phyloP scores from a whole-genome alignment of 768 basidiomycete genomes.

The Hemileccinum impolitum region DNA sequence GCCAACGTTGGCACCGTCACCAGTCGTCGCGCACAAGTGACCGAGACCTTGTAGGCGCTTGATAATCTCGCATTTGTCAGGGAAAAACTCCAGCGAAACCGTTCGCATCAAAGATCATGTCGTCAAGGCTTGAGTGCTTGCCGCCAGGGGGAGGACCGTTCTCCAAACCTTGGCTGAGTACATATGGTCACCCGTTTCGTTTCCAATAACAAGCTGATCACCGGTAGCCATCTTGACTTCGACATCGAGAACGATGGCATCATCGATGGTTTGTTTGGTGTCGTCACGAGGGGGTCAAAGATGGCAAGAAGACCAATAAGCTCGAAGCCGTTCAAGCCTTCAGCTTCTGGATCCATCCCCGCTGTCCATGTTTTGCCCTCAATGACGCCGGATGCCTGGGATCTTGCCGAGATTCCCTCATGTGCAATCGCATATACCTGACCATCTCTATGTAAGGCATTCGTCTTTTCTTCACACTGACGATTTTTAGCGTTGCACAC shows the following conservation, averaged over 20 bases:
- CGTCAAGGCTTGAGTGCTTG: conserved; percentile 82
- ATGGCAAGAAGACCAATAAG: conserved; percentile 96
- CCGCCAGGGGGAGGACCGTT: conserved; percentile 87
- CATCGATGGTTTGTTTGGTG: conserved; percentile 98
- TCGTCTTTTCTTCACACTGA: too few species aligned
- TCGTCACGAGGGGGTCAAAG: conserved; percentile 98
- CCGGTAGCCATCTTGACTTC: conserved; percentile 99
- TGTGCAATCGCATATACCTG: too few species aligned
- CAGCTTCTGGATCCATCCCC: conserved; percentile 78
- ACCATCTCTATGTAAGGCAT: too few species aligned
- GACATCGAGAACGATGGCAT: conserved; percentile 92
- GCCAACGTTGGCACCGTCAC: conserved; percentile 99
- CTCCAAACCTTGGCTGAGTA: conserved; percentile 99
- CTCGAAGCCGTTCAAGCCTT: conserved; percentile 97
- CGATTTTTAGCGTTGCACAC: too few species aligned
- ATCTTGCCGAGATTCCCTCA: too few species aligned
- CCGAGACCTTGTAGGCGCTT: conserved; percentile 96
- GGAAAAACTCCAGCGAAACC: conserved; percentile 99
- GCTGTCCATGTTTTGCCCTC: too few species aligned
- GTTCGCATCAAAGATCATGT: conserved; percentile 99
- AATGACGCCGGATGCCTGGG: too few species aligned
- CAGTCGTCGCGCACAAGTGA: conserved; percentile 97
- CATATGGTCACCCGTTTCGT: conserved; percentile 99
- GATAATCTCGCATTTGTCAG: conserved; percentile 99
- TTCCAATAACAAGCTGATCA: conserved; percentile 99